Percentiles rank a stretch among this genome's conserved stretches.
Conservation (phyloP, 2,329 filamentous ascomycete species). For the Colletotrichum caudatum region DNA sequence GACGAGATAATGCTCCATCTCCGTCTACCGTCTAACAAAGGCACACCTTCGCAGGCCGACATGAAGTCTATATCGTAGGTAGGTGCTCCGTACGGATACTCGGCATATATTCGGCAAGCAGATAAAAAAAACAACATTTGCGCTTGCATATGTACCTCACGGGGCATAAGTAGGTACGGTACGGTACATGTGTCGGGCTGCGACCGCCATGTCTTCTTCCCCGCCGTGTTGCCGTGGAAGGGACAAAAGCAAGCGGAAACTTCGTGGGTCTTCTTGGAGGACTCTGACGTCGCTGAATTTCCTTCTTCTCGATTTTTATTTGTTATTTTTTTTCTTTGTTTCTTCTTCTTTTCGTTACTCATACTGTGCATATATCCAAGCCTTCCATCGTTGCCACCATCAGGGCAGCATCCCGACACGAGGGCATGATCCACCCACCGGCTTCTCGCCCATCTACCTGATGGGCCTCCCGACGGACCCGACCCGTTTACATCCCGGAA, state of each 20-base stretch:
- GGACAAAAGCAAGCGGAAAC: constrained; percentile 18
- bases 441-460: constrained; percentile 10
- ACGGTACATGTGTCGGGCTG: constrained; percentile 21
- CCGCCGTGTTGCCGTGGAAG: constrained; percentile 6
- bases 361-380: neutral
- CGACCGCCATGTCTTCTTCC: constrained; percentile 33
- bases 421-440: constrained; percentile 13
- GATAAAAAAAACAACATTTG: constrained; percentile 11
- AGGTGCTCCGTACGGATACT: neutral
- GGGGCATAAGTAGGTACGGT: neutral
- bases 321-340: neutral
- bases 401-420: constrained; percentile 14
- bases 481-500: constrained; percentile 27
- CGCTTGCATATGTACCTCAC: constrained; percentile 4
- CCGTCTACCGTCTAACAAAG: too few species aligned
- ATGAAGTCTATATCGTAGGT: neutral
- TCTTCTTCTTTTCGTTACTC: neutral
- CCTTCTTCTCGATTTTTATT: neutral
- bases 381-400: constrained; percentile 20
- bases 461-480: constrained; percentile 21
- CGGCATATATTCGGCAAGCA: neutral
- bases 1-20: constrained; percentile 8
- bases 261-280: neutral
- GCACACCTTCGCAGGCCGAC: constrained; percentile 1
- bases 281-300: constrained; percentile 8